Percentiles rank a stretch among this genome's conserved stretches.
These are phyloP conservation scores for Geopyxis carbonaria DNA, from an alignment of 495 filamentous ascomycete species.

Conservation along the genomic window DNA sequence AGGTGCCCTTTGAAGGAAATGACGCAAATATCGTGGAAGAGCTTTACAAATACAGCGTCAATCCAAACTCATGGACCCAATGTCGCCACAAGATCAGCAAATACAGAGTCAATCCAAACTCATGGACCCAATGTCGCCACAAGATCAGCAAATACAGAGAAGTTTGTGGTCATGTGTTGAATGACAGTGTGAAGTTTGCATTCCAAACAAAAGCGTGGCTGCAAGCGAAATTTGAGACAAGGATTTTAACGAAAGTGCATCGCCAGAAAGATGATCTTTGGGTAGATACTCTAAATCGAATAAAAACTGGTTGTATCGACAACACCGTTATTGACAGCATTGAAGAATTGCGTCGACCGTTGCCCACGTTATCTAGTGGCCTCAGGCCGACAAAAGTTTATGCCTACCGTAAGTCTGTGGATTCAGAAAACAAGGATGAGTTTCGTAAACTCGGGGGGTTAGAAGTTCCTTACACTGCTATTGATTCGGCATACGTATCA, in stretches of 20 bases:
- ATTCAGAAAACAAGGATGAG: not conserved
- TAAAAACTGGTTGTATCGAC: constrained; percentile 12
- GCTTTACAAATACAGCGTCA: no score
- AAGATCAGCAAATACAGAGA: no score
- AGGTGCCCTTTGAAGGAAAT: no score
- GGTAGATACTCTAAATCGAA: constrained; percentile 10
- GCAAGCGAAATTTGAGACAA: constrained; percentile 7
- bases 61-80: no score
- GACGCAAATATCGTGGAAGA: no score
- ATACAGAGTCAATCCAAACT: no score
- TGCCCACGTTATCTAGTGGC: not conserved
- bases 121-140: no score
- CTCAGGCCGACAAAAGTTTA: not conserved
- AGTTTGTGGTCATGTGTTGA: constrained; percentile 17
- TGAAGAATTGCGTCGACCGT: constrained; percentile 5
- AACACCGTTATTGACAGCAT: constrained; percentile 16
- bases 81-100: no score
- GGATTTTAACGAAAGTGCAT: constrained; percentile 8
- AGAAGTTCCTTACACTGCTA: constrained; percentile 8
- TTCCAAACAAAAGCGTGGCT: constrained; percentile 21
- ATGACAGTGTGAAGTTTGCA: constrained; percentile 17
- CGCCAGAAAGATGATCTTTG: constrained; percentile 15
- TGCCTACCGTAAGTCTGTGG: no score
- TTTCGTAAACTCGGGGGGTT: not conserved
- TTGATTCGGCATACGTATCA: constrained; percentile 19